Conservation (phyloP, 169 alveolate genomes). For the Plasmodium yoelii region DNA sequence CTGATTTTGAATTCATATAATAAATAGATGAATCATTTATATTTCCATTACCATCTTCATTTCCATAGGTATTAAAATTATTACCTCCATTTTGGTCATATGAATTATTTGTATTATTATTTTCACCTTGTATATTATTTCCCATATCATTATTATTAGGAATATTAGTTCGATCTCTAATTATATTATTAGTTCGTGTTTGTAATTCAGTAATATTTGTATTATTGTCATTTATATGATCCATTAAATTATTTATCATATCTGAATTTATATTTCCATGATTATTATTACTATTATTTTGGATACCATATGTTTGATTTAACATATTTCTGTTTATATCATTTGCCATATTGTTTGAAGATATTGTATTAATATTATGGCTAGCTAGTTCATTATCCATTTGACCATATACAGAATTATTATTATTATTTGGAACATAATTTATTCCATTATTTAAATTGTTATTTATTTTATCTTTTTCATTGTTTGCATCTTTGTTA, state of each 20-base stretch:
- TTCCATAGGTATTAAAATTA: slow-evolving; percentile 20
- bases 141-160: slow-evolving; percentile 10
- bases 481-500: too few relatives aligned
- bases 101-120: slow-evolving; percentile 17
- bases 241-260: too few relatives aligned
- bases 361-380: background rate
- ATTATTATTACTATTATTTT: background rate
- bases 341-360: background rate
- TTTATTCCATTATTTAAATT: too few relatives aligned
- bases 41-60: slow-evolving; percentile 32
- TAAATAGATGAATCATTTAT: slow-evolving; percentile 34
- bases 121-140: background rate
- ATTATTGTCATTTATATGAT: background rate
- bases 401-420: too few relatives aligned
- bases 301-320: too few relatives aligned
- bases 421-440: too few relatives aligned
- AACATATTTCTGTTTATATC: background rate
- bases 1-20: slow-evolving; percentile 44
- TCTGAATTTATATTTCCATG: background rate
- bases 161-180: background rate
- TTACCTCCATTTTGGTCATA: slow-evolving; percentile 14
- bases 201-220: background rate
- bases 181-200: background rate
- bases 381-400: too few relatives aligned
- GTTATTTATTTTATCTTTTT: too few relatives aligned